Conservation (phyloP, 2,329 filamentous ascomycete species). For the Aspergillus carbonarius region DNA sequence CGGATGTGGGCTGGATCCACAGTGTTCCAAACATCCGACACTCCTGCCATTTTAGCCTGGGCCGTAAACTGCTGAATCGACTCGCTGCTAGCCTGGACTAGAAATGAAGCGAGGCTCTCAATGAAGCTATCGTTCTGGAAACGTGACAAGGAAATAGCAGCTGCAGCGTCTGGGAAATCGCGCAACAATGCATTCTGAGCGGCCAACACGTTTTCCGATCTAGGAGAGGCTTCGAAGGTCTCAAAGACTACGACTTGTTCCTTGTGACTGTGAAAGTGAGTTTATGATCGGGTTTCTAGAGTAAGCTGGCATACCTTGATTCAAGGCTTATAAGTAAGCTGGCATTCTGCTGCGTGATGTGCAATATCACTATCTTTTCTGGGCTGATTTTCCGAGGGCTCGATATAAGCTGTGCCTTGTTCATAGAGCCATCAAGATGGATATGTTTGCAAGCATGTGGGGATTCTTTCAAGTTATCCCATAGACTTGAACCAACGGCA, state of each 20-base stretch:
- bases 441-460: background rate
- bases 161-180: background rate
- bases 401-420: background rate
- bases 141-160: background rate
- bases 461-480: background rate
- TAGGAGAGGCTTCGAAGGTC: slow-evolving; percentile 1
- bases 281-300: background rate
- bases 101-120: background rate
- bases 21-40: background rate
- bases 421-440: background rate
- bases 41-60: background rate
- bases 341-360: background rate
- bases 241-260: background rate
- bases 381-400: background rate
- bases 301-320: background rate
- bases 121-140: background rate
- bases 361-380: background rate
- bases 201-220: background rate
- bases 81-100: slow-evolving; percentile 1
- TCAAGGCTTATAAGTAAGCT: background rate
- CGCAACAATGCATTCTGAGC: background rate
- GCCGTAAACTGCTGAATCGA: slow-evolving; percentile 1
- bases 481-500: background rate
- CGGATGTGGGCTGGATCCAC: background rate
- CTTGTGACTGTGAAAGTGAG: background rate